A percentile compares a stretch with the other conserved stretches of the same genome.
phyloP scores from a whole-genome alignment of 83 land plant genomes.

The Picea engelmannii region DNA sequence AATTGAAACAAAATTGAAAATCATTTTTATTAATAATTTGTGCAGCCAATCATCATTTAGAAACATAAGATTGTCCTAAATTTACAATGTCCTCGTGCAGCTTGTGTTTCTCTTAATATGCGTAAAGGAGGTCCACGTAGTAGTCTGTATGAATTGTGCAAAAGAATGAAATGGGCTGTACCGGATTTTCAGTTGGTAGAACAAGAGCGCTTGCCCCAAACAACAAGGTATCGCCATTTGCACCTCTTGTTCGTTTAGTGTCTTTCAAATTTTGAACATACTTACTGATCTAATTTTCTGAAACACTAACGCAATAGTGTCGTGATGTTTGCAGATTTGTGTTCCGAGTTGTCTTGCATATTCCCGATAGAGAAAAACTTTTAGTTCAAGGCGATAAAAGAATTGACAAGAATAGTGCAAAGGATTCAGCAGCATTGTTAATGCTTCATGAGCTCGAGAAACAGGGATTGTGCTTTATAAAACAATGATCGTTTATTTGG shows the following conservation, averaged over 20 bases:
- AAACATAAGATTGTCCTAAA: too few relatives aligned
- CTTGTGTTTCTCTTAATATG: constrained; percentile 30
- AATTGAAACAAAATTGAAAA: too few relatives aligned
- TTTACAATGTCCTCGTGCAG: constrained; percentile 22
- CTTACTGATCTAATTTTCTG: background rate
- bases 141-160: constrained; percentile 48
- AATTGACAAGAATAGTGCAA: constrained; percentile 61
- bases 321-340: background rate
- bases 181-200: constrained; percentile 45
- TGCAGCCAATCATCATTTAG: too few relatives aligned
- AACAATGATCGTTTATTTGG: too few relatives aligned
- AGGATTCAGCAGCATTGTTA: constrained; percentile 61
- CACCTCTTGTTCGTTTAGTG: background rate
- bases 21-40: too few relatives aligned
- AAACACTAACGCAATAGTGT: background rate
- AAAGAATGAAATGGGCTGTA: constrained; percentile 53
- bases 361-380: background rate
- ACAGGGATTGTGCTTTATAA: constrained; percentile 31
- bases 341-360: constrained; percentile 1
- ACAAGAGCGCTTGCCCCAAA: background rate
- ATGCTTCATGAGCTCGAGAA: constrained; percentile 52
- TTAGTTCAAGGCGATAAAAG: background rate
- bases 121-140: constrained; percentile 59
- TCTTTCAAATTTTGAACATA: constrained; percentile 3
- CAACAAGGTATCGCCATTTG: background rate